Percentiles rank a stretch among this genome's conserved stretches.
phyloP scores from a whole-genome alignment of 495 filamentous ascomycete genomes.

The Lasiosphaeria ovina region DNA sequence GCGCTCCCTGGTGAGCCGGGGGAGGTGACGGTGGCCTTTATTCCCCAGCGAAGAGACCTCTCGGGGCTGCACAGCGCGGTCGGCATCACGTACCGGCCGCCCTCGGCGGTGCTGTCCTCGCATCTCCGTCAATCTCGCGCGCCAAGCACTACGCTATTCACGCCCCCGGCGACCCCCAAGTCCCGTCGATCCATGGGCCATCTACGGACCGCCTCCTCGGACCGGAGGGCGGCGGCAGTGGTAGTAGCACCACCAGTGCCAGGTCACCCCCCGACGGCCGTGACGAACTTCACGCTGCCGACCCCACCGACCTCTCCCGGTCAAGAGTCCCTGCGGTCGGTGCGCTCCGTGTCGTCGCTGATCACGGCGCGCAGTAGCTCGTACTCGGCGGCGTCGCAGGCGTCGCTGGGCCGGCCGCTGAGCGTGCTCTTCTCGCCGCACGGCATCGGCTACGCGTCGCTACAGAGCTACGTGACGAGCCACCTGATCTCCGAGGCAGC shows the following conservation, averaged over 20 bases:
- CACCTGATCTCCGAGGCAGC: constrained; percentile 58
- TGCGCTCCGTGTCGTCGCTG: constrained; percentile 32
- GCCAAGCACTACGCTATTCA: constrained; percentile 16
- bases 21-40: constrained; percentile 63
- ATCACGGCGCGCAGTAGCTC: constrained; percentile 9
- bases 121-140: constrained; percentile 11
- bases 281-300: constrained; percentile 18
- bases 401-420: constrained; percentile 32
- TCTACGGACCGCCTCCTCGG: constrained; percentile 46
- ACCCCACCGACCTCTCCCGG: constrained; percentile 23
- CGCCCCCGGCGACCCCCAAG: constrained; percentile 34
- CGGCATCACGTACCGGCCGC: constrained; percentile 67
- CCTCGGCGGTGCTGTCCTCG: constrained; percentile 25
- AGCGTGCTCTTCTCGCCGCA: constrained; percentile 63
- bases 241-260: too few relatives aligned
- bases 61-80: constrained; percentile 63
- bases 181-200: constrained; percentile 29
- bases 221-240: not conserved
- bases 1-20: constrained; percentile 49
- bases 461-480: constrained; percentile 52
- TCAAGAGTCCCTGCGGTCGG: constrained; percentile 29
- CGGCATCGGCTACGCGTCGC: constrained; percentile 47
- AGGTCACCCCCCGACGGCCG: constrained; percentile 24
- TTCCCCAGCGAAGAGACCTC: constrained; percentile 60
- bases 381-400: constrained; percentile 12